Conservation (phyloP, 768 basidiomycete species). For the Termitomyces sp. region DNA sequence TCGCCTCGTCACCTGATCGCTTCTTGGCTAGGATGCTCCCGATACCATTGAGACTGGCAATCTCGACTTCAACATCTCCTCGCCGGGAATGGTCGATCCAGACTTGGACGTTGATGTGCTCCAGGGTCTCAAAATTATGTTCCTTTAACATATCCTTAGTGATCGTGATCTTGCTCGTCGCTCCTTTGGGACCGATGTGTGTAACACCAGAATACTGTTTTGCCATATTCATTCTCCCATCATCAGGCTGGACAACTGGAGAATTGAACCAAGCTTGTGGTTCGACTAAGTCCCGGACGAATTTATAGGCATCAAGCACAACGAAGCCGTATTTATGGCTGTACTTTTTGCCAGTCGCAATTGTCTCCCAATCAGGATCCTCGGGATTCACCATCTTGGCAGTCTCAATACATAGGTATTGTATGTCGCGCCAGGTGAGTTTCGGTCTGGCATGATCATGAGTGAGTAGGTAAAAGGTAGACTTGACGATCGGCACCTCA, state of each 20-base stretch:
- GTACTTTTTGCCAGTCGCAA: slow-evolving; percentile 54
- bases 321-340: slow-evolving; percentile 97
- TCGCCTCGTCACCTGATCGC: slow-evolving; percentile 57
- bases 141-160: slow-evolving; percentile 58
- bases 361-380: slow-evolving; percentile 92
- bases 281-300: slow-evolving; percentile 89
- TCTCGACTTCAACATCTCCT: slow-evolving; percentile 91
- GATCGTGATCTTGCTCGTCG: slow-evolving; percentile 62
- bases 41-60: slow-evolving; percentile 81
- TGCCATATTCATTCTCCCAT: slow-evolving; percentile 48
- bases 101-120: slow-evolving; percentile 88
- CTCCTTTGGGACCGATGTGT: slow-evolving; percentile 56
- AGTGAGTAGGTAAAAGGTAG: not conserved
- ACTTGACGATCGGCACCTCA: slow-evolving; percentile 24
- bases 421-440: slow-evolving; percentile 96
- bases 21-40: slow-evolving; percentile 75
- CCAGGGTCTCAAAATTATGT: slow-evolving; percentile 81
- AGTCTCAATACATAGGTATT: slow-evolving; percentile 78
- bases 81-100: slow-evolving; percentile 84
- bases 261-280: slow-evolving; percentile 89
- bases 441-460: slow-evolving; percentile 57
- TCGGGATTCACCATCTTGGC: slow-evolving; percentile 75
- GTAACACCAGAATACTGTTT: slow-evolving; percentile 57
- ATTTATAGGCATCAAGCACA: slow-evolving; percentile 74
- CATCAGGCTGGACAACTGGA: slow-evolving; percentile 58